A percentile compares a stretch with the other conserved stretches of the same genome.
phyloP scores from a whole-genome alignment of 2,329 filamentous ascomycete species.

The Fusarium irregulare region DNA sequence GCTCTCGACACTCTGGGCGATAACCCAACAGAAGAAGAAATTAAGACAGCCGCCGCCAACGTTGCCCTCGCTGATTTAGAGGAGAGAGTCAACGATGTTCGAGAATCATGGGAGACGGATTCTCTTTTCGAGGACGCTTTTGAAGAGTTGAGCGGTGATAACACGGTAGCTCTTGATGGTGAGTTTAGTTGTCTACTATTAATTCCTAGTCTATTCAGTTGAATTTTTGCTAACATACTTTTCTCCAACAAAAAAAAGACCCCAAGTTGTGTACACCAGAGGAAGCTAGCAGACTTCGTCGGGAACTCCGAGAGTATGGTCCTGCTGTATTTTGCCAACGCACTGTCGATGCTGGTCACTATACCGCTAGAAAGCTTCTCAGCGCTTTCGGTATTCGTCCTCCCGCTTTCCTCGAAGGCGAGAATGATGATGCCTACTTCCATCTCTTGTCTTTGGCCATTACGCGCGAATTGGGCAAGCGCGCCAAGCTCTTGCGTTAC shows the following conservation, averaged over 20 bases:
- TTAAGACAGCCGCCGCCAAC: conserved; percentile 52
- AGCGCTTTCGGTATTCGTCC: conserved; percentile 85
- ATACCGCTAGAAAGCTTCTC: conserved; percentile 84
- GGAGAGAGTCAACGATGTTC: conserved; percentile 62
- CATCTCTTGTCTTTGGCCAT: conserved; percentile 81
- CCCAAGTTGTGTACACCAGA: conserved; percentile 71
- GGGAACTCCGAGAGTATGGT: conserved; percentile 80
- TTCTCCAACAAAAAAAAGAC: conserved; percentile 44
- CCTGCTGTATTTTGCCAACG: conserved; percentile 79
- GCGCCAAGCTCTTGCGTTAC: conserved; percentile 81
- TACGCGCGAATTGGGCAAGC: conserved; percentile 81
- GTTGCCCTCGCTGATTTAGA: conserved; percentile 60
- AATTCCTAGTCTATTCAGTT: neutral
- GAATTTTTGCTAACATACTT: conserved; percentile 9
- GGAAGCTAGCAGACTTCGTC: conserved; percentile 75
- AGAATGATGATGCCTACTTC: conserved; percentile 77
- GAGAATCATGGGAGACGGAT: conserved; percentile 71
- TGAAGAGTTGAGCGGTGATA: conserved; percentile 67
- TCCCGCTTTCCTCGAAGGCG: conserved; percentile 77
- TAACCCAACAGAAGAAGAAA: conserved; percentile 51
- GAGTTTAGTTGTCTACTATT: conserved; percentile 46
- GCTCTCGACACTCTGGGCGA: conserved; percentile 52
- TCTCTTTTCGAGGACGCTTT: conserved; percentile 73
- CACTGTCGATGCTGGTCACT: conserved; percentile 74
- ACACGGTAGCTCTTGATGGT: conserved; percentile 59